A percentile compares a stretch with the other conserved stretches of the same genome.
Evolutionary conservation across 1,284 basidiomycete species (phyloP).

Genomic region (Athelia sp.): DNA sequence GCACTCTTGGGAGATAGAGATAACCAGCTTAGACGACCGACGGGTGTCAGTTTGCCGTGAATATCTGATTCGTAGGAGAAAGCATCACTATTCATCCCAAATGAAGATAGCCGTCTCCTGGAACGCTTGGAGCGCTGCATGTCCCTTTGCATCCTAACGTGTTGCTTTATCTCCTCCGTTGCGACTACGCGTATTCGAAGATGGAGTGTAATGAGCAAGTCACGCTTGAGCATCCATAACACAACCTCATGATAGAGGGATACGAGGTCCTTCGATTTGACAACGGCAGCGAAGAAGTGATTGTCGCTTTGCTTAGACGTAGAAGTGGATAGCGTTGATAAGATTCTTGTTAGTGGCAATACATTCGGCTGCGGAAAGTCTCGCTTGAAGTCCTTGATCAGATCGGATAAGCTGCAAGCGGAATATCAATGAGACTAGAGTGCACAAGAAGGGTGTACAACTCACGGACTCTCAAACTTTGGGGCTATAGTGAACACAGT

Average conservation of each 20-base stretch:
- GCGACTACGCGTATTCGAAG: constrained; percentile 83
- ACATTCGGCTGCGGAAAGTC: constrained; percentile 63
- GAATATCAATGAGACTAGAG: not conserved
- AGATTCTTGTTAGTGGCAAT: constrained; percentile 68
- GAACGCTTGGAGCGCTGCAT: constrained; percentile 14
- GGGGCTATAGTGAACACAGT: constrained; percentile 78
- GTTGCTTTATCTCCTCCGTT: constrained; percentile 70
- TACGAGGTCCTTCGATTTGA: constrained; percentile 62
- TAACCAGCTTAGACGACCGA: constrained; percentile 29
- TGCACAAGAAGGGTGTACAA: constrained; percentile 13
- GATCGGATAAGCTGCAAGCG: constrained; percentile 48
- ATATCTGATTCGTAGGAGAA: constrained; percentile 3
- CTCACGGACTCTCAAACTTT: constrained; percentile 65
- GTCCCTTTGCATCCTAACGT: constrained; percentile 36
- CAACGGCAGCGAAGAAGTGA: constrained; percentile 76
- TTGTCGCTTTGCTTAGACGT: constrained; percentile 56
- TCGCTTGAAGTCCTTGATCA: constrained; percentile 61
- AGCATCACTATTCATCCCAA: not conserved
- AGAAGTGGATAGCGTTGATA: constrained; percentile 67
- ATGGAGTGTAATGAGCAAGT: constrained; percentile 83
- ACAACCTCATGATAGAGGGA: constrained; percentile 78
- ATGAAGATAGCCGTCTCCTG: constrained; percentile 14
- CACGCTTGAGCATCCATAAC: constrained; percentile 88
- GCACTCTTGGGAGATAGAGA: constrained; percentile 49
- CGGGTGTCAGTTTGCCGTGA: constrained; percentile 15